Evolutionary conservation across 768 basidiomycete species (phyloP).

Genomic region (Kwoniella dendrophila): DNA sequence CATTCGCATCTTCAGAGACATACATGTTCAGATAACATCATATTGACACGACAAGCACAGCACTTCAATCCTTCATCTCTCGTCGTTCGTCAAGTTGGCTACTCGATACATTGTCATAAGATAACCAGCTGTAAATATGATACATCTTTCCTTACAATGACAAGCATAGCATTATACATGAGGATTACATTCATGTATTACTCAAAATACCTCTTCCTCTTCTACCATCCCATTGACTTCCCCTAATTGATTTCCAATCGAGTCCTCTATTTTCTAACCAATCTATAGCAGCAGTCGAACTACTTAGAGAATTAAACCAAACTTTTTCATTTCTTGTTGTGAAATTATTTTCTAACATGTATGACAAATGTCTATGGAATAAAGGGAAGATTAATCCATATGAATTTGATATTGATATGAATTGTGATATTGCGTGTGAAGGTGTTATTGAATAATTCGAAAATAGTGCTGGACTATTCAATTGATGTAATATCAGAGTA

Average conservation of each 20-base stretch:
- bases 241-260: slow-evolving; percentile 20
- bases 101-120: no score
- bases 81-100: no score
- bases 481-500: background rate
- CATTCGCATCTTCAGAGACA: no score
- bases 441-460: slow-evolving; percentile 58
- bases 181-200: background rate
- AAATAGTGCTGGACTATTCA: slow-evolving; percentile 57
- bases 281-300: slow-evolving; percentile 56
- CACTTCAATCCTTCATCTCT: no score
- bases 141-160: no score
- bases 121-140: no score
- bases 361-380: slow-evolving; percentile 60
- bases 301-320: slow-evolving; percentile 57
- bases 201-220: slow-evolving; percentile 25
- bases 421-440: slow-evolving; percentile 55
- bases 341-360: slow-evolving; percentile 58
- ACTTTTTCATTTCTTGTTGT: slow-evolving; percentile 54
- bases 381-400: slow-evolving; percentile 58
- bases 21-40: no score
- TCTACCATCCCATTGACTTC: slow-evolving; percentile 41
- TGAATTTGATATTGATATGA: slow-evolving; percentile 54
- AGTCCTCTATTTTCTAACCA: slow-evolving; percentile 56
- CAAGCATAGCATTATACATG: no score
- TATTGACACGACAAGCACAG: no score